Conservation (phyloP, 352 stramenopile species). For the Globisporangium cystogenes region DNA sequence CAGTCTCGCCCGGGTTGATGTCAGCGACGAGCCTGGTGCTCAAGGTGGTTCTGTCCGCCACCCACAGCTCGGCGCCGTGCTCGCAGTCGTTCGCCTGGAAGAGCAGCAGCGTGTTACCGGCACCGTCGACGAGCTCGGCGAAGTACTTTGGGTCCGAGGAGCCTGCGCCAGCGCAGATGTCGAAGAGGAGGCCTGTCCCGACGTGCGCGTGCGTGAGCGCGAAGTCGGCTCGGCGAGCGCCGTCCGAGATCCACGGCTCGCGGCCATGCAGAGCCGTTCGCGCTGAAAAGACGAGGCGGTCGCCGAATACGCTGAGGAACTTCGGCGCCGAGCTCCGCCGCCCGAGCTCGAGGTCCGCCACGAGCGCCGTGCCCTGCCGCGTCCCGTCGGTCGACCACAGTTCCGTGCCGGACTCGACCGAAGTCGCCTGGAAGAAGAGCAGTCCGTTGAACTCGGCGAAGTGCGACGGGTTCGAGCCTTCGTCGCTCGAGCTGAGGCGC, state of each 20-base stretch:
- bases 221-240: conserved; percentile 22
- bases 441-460: conserved; percentile 30
- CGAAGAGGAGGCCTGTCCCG: conserved; percentile 42
- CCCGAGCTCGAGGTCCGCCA: conserved; percentile 52
- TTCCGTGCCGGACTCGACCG: conserved; percentile 44
- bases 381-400: conserved; percentile 75
- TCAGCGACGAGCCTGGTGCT: conserved; percentile 62
- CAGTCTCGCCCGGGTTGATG: conserved; percentile 31
- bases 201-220: conserved; percentile 17
- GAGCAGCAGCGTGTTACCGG: conserved; percentile 25
- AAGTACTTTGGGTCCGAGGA: conserved; percentile 56
- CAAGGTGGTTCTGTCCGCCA: conserved; percentile 38
- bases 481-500: conserved; percentile 25
- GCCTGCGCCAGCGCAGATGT: conserved; percentile 39
- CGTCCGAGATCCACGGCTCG: conserved; percentile 64
- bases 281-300: conserved; percentile 54
- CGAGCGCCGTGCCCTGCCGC: conserved; percentile 33
- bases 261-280: conserved; percentile 25
- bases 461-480: conserved; percentile 24
- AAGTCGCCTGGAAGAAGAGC: conserved; percentile 75
- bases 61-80: conserved; percentile 81
- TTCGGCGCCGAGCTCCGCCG: conserved; percentile 28
- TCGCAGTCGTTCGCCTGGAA: conserved; percentile 85
- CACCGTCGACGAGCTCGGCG: conserved; percentile 14
- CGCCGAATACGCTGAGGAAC: conserved; percentile 27